Evolutionary conservation across 768 basidiomycete genomes (phyloP), one percentile per base, ranked within the genome.

Genomic region (Saitozyma podzolica): DNA sequence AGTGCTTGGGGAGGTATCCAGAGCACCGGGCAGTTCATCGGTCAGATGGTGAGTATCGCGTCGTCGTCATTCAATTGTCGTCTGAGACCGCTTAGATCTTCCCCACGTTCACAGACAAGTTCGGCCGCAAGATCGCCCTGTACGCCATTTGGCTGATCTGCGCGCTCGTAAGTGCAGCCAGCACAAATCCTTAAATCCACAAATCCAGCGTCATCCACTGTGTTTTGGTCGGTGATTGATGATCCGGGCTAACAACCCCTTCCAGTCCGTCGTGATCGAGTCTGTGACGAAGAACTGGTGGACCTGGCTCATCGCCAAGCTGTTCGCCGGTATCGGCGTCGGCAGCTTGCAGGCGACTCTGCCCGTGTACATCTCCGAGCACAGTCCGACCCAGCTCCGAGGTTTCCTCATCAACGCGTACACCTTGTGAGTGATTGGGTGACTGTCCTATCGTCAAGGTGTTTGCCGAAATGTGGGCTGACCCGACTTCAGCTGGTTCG

Each of bases 401-500:
- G 70, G 70, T 48, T 64, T 69, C 55, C 48, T 68, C 14, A 64
- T 66, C 60, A 65, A 68, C 41, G 61, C 67, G 11, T 72, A 72
- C 50, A 52, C 60, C 39, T 67, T 64, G 64, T 67, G 40, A 57
- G 62, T 66, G 9, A 17, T 14, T 29, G 29, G 5, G 29, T 29
- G 5, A 2, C 29, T 29, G 29, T 29, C 29, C 29, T 5, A 29
- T 29, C 29, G 2, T 29, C n/a, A 2, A 50, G 20, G 20, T 41
- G 56, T 49, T 43, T 19, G 17, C 57, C 14, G 19, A 9, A 55
- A 11, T 16, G 49, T 54, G 7, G 19, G 55, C 61, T 62, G 41
- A 62, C 55, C 55, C 8, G 8, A 0, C 6, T 29, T 8, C 50
- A 70, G 63, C 62, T 72, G 65, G 67, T 68, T 62, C 54, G 65